A percentile compares a stretch with the other conserved stretches of the same genome.
Evolutionary conservation across 73 alveolate genomes (phyloP).

Genomic region (Loxodes magnus): DNA sequence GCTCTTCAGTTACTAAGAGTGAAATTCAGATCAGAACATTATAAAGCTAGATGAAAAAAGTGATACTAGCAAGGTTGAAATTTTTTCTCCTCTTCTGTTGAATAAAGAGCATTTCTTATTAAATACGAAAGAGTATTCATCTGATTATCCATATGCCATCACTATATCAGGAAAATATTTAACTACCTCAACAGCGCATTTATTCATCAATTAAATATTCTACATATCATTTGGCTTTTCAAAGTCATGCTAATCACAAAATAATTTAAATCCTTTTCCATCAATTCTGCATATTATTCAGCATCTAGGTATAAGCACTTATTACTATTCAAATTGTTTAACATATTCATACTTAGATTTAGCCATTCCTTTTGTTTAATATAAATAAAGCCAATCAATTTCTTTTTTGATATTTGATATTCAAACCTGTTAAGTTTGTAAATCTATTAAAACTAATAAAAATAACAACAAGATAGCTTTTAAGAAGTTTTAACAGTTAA

Average conservation of each 20-base stretch:
- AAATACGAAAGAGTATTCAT: constrained; percentile 88
- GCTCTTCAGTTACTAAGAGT: constrained; percentile 23
- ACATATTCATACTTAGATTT: constrained; percentile 89
- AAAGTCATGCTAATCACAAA: constrained; percentile 69
- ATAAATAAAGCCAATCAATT: no score
- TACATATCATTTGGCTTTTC: constrained; percentile 90
- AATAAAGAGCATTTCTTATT: constrained; percentile 48
- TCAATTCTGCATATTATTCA: constrained; percentile 89
- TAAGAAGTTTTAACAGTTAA: no score
- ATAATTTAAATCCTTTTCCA: constrained; percentile 88
- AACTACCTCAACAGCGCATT: constrained; percentile 83
- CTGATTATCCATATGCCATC: constrained; percentile 92
- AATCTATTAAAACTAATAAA: no score
- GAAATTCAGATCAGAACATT: constrained; percentile 50
- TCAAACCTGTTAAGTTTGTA: no score
- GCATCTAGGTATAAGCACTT: constrained; percentile 66
- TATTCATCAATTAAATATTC: constrained; percentile 67
- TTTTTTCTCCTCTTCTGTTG: constrained; percentile 75
- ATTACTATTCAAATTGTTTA: constrained; percentile 74
- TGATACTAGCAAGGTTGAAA: constrained; percentile 69
- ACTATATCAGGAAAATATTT: constrained; percentile 79
- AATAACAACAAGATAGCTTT: no score
- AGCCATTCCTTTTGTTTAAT: no score
- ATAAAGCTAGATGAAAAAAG: constrained; percentile 86
- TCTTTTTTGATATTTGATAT: no score